phyloP scores from a whole-genome alignment of 116 monocot species.

The Thalassia testudinum region DNA sequence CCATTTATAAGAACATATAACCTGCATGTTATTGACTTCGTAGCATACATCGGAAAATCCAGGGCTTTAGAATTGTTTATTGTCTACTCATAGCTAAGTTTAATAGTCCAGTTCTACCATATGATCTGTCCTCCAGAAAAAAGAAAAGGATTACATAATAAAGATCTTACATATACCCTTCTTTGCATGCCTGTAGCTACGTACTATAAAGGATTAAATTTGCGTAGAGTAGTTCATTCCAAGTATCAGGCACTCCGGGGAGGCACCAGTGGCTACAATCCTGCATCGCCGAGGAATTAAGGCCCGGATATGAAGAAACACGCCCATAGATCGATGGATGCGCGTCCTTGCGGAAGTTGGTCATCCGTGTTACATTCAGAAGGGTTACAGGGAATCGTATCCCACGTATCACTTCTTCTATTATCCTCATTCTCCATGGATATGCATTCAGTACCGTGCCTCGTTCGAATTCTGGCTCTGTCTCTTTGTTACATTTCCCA shows the following conservation, averaged over 20 bases:
- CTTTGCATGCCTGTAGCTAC: too few relatives aligned
- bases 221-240: slow-evolving; percentile 91
- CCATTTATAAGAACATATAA: too few relatives aligned
- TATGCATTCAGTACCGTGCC: slow-evolving; percentile 48
- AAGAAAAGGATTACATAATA: too few relatives aligned
- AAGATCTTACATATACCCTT: too few relatives aligned
- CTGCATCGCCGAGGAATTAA: slow-evolving; percentile 41
- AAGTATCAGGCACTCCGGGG: slow-evolving; percentile 95
- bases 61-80: too few relatives aligned
- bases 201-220: too few relatives aligned
- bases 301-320: slow-evolving; percentile 8
- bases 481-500: slow-evolving; percentile 68
- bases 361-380: slow-evolving; percentile 68
- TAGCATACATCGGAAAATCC: too few relatives aligned
- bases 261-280: slow-evolving; percentile 99
- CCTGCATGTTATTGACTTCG: too few relatives aligned
- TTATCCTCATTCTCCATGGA: slow-evolving; percentile 60
- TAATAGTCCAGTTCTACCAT: too few relatives aligned
- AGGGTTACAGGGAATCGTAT: slow-evolving; percentile 62
- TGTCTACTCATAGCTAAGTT: too few relatives aligned
- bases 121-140: too few relatives aligned
- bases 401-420: slow-evolving; percentile 40
- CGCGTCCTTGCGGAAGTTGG: slow-evolving; percentile 75
- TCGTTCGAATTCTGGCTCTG: slow-evolving; percentile 20
- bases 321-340: slow-evolving; percentile 72